These are phyloP conservation scores for Cryptococcus sp. DNA, from an alignment of 1,284 basidiomycete species.

Conservation along the genomic window DNA sequence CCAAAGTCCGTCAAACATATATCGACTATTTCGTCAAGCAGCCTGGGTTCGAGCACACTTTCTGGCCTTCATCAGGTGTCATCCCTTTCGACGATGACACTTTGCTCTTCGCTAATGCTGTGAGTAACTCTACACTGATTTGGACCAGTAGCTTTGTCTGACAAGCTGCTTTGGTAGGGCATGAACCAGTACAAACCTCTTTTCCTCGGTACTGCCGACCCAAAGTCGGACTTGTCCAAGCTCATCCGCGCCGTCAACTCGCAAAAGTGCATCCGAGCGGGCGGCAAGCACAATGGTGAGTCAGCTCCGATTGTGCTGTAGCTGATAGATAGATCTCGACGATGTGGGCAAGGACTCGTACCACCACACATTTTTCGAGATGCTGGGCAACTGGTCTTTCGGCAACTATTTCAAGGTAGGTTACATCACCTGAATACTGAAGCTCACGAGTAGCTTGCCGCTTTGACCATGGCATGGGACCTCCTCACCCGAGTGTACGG, in stretches of 20 bases:
- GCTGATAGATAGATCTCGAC: slow-evolving; percentile 74
- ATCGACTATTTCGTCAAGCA: slow-evolving; percentile 75
- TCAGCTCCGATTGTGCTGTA: background rate
- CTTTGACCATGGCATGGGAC: slow-evolving; percentile 90
- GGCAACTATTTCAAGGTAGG: slow-evolving; percentile 97
- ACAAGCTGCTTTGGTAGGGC: slow-evolving; percentile 54
- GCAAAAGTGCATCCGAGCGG: slow-evolving; percentile 97
- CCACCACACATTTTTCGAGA: slow-evolving; percentile 95
- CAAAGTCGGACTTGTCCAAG: slow-evolving; percentile 82
- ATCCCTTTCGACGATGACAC: slow-evolving; percentile 98
- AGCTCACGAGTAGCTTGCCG: slow-evolving; percentile 70
- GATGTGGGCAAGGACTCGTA: slow-evolving; percentile 90
- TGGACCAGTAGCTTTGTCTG: background rate
- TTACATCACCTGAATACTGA: background rate
- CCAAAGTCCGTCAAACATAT: slow-evolving; percentile 70
- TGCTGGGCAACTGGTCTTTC: slow-evolving; percentile 99
- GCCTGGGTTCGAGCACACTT: slow-evolving; percentile 69
- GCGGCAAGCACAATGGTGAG: slow-evolving; percentile 95
- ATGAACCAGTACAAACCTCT: slow-evolving; percentile 99
- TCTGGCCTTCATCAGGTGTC: slow-evolving; percentile 89
- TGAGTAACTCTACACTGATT: slow-evolving; percentile 40
- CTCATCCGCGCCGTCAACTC: slow-evolving; percentile 92
- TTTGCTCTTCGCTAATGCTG: slow-evolving; percentile 92
- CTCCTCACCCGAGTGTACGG: slow-evolving; percentile 82
- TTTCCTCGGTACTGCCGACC: slow-evolving; percentile 94